Base-by-base conservation (phyloP, 176 grass and related monocot species). In the Oryza nivara region DNA sequence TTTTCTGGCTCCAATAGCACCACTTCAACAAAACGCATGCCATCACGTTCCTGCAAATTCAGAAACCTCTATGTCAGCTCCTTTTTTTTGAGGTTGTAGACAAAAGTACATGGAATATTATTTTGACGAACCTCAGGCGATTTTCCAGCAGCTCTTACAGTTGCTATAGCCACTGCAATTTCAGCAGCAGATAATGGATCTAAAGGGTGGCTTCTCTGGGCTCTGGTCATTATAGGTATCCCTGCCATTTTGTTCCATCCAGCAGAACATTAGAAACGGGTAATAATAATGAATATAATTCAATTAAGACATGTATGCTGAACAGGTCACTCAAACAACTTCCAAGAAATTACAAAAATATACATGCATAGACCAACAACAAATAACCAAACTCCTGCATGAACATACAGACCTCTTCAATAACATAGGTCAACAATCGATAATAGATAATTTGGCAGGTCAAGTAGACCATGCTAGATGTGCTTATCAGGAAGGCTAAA, bases 21-120 rank as follows among this genome's bases (percentile, higher is more conserved):
- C 74, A 45, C 97, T 90, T 99, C 97, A 65, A 99, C 92, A 88
- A 99, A 99, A 30, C 97, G 92, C 97, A 99, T 99, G 86, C 97
- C 72, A 60, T 99, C 97, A 43, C 97, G 89, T 85, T 94, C 89
- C 97, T 99, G 35, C 11, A 86, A 36, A 78, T 81, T 82, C 26
- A 75, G 13, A 86, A 83, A 28, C 16, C 61, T 52, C 5, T 49
- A 45, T 63, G 32, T 82, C n/a, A 84, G n/a, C 26, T 80, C 26
- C 1, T 67, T 83, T 6, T 83, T 77, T 75, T 22, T 9, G 38
- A 67, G 30, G 4, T 65, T 77, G 19, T 19, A 60, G 23, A 3
- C 3, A 56, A 35, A 83, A 56, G 12, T 30, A 83, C 63, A 15
- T 56, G 52, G 64, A 61, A 38, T 26, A 19, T 35, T 14, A 58